These are phyloP conservation scores for Salix arbutifolia DNA, from an alignment of 345 rosid genomes.

Conservation along the genomic window DNA sequence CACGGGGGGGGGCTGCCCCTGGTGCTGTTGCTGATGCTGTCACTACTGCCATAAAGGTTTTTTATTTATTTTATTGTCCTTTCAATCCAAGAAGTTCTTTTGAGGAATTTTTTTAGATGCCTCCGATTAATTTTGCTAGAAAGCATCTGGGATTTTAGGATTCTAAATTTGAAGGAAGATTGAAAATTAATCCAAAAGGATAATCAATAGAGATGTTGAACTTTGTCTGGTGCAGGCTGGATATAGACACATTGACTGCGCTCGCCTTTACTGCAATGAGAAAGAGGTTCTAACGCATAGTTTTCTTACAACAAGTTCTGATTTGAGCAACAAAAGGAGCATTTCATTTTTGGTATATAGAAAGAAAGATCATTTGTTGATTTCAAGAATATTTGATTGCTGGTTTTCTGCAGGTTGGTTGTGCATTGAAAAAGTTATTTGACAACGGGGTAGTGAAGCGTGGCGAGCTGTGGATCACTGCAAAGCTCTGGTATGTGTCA, in stretches of 20 bases:
- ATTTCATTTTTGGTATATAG: too few species aligned
- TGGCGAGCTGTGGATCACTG: conserved; percentile 40
- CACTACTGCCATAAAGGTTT: conserved; percentile 5
- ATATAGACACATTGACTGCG: conserved; percentile 70
- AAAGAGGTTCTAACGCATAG: conserved; percentile 44
- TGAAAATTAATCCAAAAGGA: too few species aligned
- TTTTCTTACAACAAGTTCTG: background rate
- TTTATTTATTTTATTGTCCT: too few species aligned
- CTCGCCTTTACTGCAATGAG: conserved; percentile 52
- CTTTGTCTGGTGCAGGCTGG: conserved; percentile 29
- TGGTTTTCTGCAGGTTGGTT: conserved; percentile 31
- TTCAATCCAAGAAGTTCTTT: background rate
- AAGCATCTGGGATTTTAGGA: background rate
- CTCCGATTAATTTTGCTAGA: background rate
- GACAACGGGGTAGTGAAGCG: conserved; percentile 40
- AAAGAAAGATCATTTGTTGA: background rate
- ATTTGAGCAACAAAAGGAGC: background rate
- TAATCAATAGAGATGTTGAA: background rate
- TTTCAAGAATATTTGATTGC: background rate
- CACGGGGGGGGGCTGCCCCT: conserved; percentile 45
- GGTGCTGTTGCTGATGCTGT: conserved; percentile 30
- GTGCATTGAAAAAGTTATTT: conserved; percentile 33
- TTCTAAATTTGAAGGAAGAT: background rate
- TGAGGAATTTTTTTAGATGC: too few species aligned
- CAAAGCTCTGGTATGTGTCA: conserved; percentile 36